Evolutionary conservation across 352 stramenopile species (phyloP), one percentile per base, ranked within the genome.

Genomic region (Globisporangium uncinulatum): DNA sequence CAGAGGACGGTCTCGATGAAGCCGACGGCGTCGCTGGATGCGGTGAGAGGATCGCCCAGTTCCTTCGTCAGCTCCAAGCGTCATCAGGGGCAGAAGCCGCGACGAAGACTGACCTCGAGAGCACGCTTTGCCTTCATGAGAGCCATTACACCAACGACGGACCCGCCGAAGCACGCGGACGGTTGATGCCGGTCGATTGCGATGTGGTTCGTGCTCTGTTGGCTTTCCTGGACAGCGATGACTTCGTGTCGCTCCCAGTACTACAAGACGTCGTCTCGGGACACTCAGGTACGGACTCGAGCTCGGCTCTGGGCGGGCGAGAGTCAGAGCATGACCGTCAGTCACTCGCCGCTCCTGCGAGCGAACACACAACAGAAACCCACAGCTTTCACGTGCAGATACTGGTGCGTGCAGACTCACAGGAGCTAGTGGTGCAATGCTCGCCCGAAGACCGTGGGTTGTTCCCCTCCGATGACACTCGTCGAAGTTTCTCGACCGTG

Each of bases 201-300:
- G 41, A 31, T 8, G 52, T 64, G 10, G 17, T 64, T n/a, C n/a
- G 10, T 14, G 15, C 6, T 9, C 17, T 64, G 31, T 31, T 64
- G 14, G 10, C 32, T 6, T 64, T 51, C 41, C 20, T 64, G 4
- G 44, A 36, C 31, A 32, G 51, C 21, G 36, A 50, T 21, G 44
- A 59, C 17, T 2, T 42, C 2, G 20, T 64, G 7, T 39, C 37
- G 15, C 36, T 59, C 19, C 19, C 1, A 19, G 24, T 19, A 11
- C 44, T 64, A 13, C 24, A 20, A 29, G 17, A 10, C 14, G 39
- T 59, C 17, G 34, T 59, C 5, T 20, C 20, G 19, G 9, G 20
- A 41, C 41, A 51, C 8, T 3, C 13, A 39, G 11, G 10, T 0
- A 29, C 11, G 43, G 4, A 21, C 46, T 6, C 20, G 13, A 41